phyloP scores from a whole-genome alignment of 2,329 filamentous ascomycete species.

The Talaromyces sp. region DNA sequence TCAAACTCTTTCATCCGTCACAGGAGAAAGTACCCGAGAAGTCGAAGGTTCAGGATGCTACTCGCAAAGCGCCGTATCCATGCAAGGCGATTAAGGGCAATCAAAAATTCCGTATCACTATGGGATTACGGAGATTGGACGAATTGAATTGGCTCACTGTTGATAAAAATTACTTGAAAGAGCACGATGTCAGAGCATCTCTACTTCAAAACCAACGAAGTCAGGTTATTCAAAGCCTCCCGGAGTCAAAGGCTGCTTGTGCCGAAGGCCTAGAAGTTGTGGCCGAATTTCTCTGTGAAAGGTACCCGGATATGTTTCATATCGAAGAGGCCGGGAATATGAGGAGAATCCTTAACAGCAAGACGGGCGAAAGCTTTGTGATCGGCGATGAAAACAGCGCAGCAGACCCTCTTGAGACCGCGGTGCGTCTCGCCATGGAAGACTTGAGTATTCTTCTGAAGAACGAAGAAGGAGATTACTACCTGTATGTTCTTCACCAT shows the following conservation, averaged over 20 bases:
- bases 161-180: conserved; percentile 45
- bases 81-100: conserved; percentile 37
- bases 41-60: conserved; percentile 25
- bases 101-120: conserved; percentile 43
- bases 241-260: conserved; percentile 45
- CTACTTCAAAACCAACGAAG: conserved; percentile 39
- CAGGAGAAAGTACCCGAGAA: conserved; percentile 4
- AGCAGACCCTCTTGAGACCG: conserved; percentile 48
- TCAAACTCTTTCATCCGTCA: conserved; percentile 19
- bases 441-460: conserved; percentile 51
- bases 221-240: conserved; percentile 46
- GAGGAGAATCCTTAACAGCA: conserved; percentile 40
- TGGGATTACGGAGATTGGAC: conserved; percentile 49
- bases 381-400: conserved; percentile 34
- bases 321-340: conserved; percentile 26
- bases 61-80: conserved; percentile 37
- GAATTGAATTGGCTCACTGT: conserved; percentile 48
- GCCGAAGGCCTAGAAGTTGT: conserved; percentile 48
- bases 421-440: conserved; percentile 50
- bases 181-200: conserved; percentile 41
- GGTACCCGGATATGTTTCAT: conserved; percentile 45
- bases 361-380: conserved; percentile 44
- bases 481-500: conserved; percentile 37
- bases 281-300: conserved; percentile 42
- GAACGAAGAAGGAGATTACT: conserved; percentile 46